Evolutionary conservation across 2,329 filamentous ascomycete genomes (phyloP), one percentile per base, ranked within the genome.

Genomic region (Orbilia ellipsospora): DNA sequence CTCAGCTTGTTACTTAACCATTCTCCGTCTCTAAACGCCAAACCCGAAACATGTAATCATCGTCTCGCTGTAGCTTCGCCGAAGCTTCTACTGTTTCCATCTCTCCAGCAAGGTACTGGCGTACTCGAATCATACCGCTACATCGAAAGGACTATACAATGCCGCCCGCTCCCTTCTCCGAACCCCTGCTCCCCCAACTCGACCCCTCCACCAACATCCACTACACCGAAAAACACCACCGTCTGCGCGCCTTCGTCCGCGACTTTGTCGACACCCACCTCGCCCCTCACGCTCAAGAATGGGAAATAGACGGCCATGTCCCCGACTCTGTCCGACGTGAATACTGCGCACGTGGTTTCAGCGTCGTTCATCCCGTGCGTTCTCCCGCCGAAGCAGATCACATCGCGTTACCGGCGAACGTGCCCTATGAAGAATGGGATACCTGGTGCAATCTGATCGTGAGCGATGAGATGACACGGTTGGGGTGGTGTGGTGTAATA

Each of bases 211-310:
- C 31, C 18, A 65, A 56, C 18, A 50, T 45, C 18, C 90, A 90
- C 82, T 91, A 91, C 83, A 89, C 85, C 28, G 84, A 86, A 13
- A 86, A 86, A 1, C 90, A 91, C 80, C 85, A 85, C 36, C 82
- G 81, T n/a, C 83, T 91, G 1, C 87, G 88, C 61, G 83, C 86
- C 44, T 84, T 83, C 3, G 82, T 90, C 0, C 86, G 89, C 45
- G 79, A 84, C 23, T 90, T 90, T 75, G 83, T 90, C 56, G 86
- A 90, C 70, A 83, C 84, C 1, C 82, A 88, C 44, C 83, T 91
- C 52, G 82, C 86, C 1, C 88, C 88, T 0, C 83, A 86, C 77
- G 86, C 86, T 2, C 84, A 88, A 36, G 87, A 90, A 45, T 91
- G 89, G 89, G 90, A 91, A 80, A 84, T 84, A 2, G 85, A 85